Percentiles rank a stretch among this genome's conserved stretches.
These are phyloP conservation scores for Fusarium pseudoanthophilum DNA, from an alignment of 2,329 filamentous ascomycete species.

Conservation along the genomic window DNA sequence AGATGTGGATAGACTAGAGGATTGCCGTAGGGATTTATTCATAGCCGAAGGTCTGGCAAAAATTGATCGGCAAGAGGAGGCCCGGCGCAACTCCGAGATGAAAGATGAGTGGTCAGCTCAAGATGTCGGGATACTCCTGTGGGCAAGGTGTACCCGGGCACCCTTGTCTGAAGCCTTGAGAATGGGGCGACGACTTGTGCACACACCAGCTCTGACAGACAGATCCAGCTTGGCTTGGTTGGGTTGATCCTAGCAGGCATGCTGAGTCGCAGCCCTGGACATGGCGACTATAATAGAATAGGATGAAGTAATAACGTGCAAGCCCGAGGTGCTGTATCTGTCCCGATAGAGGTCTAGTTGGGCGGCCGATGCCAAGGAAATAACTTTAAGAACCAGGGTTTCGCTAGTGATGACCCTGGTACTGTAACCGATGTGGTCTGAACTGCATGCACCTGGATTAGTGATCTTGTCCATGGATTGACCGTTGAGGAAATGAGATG, in stretches of 20 bases:
- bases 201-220: conserved; percentile 35
- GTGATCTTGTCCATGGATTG: conserved; percentile 35
- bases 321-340: neutral
- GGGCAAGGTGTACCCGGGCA: conserved; percentile 19
- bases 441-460: conserved; percentile 39
- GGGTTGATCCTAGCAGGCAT: conserved; percentile 38
- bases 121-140: conserved; percentile 31
- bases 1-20: conserved; percentile 33
- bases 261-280: conserved; percentile 38
- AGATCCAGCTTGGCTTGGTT: conserved; percentile 27
- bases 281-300: conserved; percentile 37
- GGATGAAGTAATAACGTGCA: conserved; percentile 29
- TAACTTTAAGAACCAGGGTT: conserved; percentile 27
- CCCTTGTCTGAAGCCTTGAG: conserved; percentile 19
- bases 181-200: conserved; percentile 24
- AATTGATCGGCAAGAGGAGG: conserved; percentile 30
- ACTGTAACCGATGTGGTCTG: conserved; percentile 28
- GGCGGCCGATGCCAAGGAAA: conserved; percentile 38
- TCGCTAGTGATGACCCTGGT: conserved; percentile 34
- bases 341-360: conserved; percentile 13
- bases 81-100: conserved; percentile 31
- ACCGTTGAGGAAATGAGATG: conserved; percentile 24
- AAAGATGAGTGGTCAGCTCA: conserved; percentile 28
- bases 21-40: conserved; percentile 39
- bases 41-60: conserved; percentile 28